These are phyloP conservation scores for Thelonectria discophora DNA, from an alignment of 2,329 filamentous ascomycete genomes.

Conservation along the genomic window DNA sequence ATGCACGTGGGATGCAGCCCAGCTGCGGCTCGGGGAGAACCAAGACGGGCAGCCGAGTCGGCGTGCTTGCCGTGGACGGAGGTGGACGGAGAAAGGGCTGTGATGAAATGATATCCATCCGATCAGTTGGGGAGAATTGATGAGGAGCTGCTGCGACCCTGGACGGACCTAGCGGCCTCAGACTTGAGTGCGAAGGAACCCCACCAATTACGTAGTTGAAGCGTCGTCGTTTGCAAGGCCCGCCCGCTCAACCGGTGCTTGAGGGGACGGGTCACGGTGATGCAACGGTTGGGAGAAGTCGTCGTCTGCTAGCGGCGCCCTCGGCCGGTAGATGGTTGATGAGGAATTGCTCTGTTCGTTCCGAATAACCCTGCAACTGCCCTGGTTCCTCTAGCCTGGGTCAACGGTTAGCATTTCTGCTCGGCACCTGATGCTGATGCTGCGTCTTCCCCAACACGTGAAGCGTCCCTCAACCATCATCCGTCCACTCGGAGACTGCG, in stretches of 20 bases:
- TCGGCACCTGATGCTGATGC: constrained; percentile 35
- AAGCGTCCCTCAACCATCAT: constrained; percentile 42
- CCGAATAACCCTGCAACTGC: constrained; percentile 18
- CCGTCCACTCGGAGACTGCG: constrained; percentile 20
- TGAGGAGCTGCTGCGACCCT: constrained; percentile 21
- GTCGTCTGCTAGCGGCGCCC: constrained; percentile 15
- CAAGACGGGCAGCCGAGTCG: background rate
- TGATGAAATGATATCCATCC: background rate
- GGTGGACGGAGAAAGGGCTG: too few relatives aligned
- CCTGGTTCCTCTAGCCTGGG: background rate
- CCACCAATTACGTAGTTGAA: constrained; percentile 32
- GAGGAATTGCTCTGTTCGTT: constrained; percentile 2
- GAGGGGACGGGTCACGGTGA: background rate
- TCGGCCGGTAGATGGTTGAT: constrained; percentile 22
- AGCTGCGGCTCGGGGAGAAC: constrained; percentile 15
- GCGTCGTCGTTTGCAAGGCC: background rate
- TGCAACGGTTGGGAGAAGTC: background rate
- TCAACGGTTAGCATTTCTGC: constrained; percentile 23
- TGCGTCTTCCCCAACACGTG: constrained; percentile 40
- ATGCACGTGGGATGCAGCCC: constrained; percentile 25
- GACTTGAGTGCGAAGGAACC: constrained; percentile 14
- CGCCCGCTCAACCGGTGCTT: constrained; percentile 6
- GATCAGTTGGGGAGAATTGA: constrained; percentile 3
- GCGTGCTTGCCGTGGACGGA: constrained; percentile 10
- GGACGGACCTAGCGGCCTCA: constrained; percentile 16